Evolutionary conservation across 2,329 filamentous ascomycete species (phyloP).

Genomic region (Hypoxylon sp.): DNA sequence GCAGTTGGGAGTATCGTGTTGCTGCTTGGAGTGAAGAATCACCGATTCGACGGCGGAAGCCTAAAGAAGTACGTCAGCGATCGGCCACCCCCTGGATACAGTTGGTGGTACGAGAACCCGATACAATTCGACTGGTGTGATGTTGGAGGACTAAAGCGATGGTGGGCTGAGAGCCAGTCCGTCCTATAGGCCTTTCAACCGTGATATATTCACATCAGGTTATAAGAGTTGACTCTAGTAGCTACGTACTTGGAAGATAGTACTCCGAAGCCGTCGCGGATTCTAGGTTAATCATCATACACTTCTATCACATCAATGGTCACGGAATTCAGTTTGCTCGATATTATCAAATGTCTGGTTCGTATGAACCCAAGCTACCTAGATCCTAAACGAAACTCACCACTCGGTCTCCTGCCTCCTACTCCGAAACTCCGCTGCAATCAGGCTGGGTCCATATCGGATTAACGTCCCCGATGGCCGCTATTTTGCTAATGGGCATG

Average conservation of each 20-base stretch:
- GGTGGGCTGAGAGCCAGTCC: slow-evolving; percentile 55
- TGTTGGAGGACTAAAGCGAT: slow-evolving; percentile 58
- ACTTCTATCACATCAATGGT: background rate
- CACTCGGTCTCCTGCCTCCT: background rate
- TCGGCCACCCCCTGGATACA: slow-evolving; percentile 40
- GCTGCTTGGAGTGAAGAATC: slow-evolving; percentile 68
- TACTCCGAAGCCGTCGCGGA: background rate
- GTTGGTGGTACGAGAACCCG: slow-evolving; percentile 67
- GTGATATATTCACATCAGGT: background rate
- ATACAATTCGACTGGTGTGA: slow-evolving; percentile 63
- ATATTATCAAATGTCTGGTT: background rate
- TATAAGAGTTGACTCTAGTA: background rate
- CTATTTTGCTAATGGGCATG: background rate
- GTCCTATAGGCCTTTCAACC: background rate
- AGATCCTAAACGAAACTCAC: background rate
- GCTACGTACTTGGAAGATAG: background rate
- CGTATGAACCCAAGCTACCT: background rate
- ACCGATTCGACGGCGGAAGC: slow-evolving; percentile 63
- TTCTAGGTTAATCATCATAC: background rate
- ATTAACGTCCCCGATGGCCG: background rate
- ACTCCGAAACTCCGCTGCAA: background rate
- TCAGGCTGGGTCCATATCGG: background rate
- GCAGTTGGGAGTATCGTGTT: slow-evolving; percentile 63
- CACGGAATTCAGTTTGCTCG: background rate
- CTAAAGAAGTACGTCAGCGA: slow-evolving; percentile 60